phyloP scores from a whole-genome alignment of 768 basidiomycete genomes.

The Obba rivulosa region DNA sequence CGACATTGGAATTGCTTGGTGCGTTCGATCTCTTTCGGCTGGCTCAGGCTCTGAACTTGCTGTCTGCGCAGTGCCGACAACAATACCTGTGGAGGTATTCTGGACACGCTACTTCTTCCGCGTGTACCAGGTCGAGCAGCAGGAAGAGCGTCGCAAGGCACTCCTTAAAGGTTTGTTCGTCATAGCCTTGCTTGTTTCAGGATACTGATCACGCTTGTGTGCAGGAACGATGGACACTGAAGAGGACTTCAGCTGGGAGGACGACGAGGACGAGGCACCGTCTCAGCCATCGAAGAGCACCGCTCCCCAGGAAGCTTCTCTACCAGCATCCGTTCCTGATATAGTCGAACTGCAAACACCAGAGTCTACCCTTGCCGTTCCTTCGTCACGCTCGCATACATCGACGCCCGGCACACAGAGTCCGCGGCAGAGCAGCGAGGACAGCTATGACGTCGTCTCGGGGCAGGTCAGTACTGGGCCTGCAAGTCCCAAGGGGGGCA shows the following conservation, averaged over 20 bases:
- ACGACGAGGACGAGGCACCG: slow-evolving; percentile 70
- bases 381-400: slow-evolving; percentile 8
- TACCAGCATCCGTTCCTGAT: background rate
- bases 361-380: slow-evolving; percentile 4
- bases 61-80: slow-evolving; percentile 56
- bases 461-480: slow-evolving; percentile 24
- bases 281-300: slow-evolving; percentile 1
- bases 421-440: slow-evolving; percentile 28
- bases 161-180: slow-evolving; percentile 57
- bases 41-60: slow-evolving; percentile 4
- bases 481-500: slow-evolving; percentile 3
- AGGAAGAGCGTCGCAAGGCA: slow-evolving; percentile 74
- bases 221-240: slow-evolving; percentile 64
- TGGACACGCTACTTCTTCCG: slow-evolving; percentile 93
- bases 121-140: slow-evolving; percentile 70
- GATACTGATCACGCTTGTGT: background rate
- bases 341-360: background rate
- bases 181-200: background rate
- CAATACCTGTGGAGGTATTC: slow-evolving; percentile 59
- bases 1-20: slow-evolving; percentile 59
- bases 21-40: slow-evolving; percentile 7
- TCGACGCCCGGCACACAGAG: slow-evolving; percentile 20
- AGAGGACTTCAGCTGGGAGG: slow-evolving; percentile 92
- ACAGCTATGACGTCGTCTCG: slow-evolving; percentile 32
- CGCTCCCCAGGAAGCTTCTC: background rate